Evolutionary conservation across 768 basidiomycete genomes (phyloP), one percentile per base, ranked within the genome.

Genomic region (Naganishia friedmannii): DNA sequence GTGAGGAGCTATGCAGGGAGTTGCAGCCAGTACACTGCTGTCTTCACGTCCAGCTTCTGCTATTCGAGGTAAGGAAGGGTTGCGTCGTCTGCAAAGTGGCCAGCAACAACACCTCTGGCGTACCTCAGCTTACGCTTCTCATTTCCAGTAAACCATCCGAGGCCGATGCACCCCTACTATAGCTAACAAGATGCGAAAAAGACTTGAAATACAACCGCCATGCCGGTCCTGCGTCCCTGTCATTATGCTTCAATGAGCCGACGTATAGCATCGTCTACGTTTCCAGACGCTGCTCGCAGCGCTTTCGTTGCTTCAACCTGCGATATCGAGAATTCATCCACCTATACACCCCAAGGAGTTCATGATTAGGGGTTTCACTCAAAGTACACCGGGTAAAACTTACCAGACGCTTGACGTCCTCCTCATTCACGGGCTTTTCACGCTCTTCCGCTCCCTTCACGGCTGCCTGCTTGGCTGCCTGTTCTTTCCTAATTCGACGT

Each of bases 391-490:
- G 1, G 15, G 15, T 4, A 13, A 4, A 15, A 29, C 60, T 42
- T 45, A 63, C 60, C 37, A 63, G 26, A 17, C 60, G 60, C 42
- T 63, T 63, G 23, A 63, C 60, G n/a, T 63, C 60, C 19, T 63
- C 60, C 26, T 63, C n/a, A 12, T 63, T 45, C 21, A 63, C 60
- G 15, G 60, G 60, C 39, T 46, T 10, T 37, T 58, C 57, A 17
- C 57, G 31, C 57, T 58, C 26, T 39, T 63, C 60, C 42, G 60
- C 60, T 28, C 42, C 60, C 17, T 63, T 34, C 4, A 45, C 60
- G 3, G 42, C 60, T 21, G 37, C 60, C 26, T 45, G 21, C 15
- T 37, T 63, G 23, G 4, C 13, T 45, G 53, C 67, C 45, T 68
- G 54, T 48, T 56, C 67, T 23, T 31, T n/a, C n/a, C 53, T 37